A percentile compares a stretch with the other conserved stretches of the same genome.
Evolutionary conservation across 2,329 filamentous ascomycete genomes (phyloP).

Genomic region (Chrysoporthe puriensis): DNA sequence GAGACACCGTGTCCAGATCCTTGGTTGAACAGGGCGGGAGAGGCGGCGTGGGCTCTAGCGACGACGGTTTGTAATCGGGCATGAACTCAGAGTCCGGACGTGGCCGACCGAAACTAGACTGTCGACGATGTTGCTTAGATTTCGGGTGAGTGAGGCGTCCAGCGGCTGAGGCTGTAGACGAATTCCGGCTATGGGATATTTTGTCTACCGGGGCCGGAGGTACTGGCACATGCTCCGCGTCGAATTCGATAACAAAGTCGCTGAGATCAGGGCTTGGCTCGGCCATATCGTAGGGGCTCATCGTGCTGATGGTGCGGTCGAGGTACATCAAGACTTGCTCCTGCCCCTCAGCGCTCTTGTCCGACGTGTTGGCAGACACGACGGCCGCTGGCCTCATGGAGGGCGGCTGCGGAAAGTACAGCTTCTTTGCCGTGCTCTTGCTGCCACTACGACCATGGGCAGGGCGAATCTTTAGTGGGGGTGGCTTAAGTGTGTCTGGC

Average conservation of each 20-base stretch:
- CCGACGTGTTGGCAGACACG: neutral
- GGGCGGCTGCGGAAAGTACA: slow-evolving; percentile 22
- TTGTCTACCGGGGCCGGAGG: slow-evolving; percentile 20
- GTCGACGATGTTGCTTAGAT: neutral
- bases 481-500: slow-evolving; percentile 10
- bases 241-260: slow-evolving; percentile 35
- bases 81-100: slow-evolving; percentile 19
- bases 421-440: neutral
- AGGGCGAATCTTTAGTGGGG: neutral
- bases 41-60: neutral
- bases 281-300: slow-evolving; percentile 27
- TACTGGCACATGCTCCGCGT: slow-evolving; percentile 28
- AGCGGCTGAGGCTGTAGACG: slow-evolving; percentile 18
- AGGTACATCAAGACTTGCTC: slow-evolving; percentile 33
- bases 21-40: neutral
- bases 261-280: slow-evolving; percentile 35
- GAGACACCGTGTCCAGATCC: neutral
- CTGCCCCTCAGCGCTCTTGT: slow-evolving; percentile 14
- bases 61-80: neutral
- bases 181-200: slow-evolving; percentile 24
- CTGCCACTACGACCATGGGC: slow-evolving; percentile 8
- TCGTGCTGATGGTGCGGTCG: slow-evolving; percentile 28
- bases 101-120: slow-evolving; percentile 8
- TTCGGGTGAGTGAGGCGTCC: neutral
- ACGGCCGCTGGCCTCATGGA: slow-evolving; percentile 2